A percentile compares a stretch with the other conserved stretches of the same genome.
Conservation (phyloP, 106 monocot genomes). For the Allium cepa region DNA sequence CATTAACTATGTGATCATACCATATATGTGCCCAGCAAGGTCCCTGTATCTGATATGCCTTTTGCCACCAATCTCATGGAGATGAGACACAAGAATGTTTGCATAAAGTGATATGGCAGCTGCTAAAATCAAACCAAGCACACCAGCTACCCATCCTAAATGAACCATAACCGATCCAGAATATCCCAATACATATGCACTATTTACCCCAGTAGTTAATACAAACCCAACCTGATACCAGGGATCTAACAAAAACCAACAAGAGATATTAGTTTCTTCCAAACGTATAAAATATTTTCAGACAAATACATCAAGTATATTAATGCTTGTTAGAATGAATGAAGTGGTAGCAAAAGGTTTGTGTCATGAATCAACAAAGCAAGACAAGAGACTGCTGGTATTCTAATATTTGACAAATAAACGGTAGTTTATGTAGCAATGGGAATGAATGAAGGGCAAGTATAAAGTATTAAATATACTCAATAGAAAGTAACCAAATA, state of each 20-base stretch:
- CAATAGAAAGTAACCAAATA: no score
- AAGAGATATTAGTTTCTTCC: neutral
- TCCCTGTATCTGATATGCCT: conserved; percentile 96
- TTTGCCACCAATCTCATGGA: conserved; percentile 87
- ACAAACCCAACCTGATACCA: conserved; percentile 95
- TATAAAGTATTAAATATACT: no score
- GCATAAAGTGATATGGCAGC: conserved; percentile 90
- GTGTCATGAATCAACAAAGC: neutral
- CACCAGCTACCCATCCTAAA: conserved; percentile 80
- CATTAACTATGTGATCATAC: conserved; percentile 17
- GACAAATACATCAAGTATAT: neutral
- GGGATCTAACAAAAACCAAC: conserved; percentile 50
- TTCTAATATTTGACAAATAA: neutral
- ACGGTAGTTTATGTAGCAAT: neutral
- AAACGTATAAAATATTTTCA: no score
- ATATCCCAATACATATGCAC: conserved; percentile 94
- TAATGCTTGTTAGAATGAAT: neutral
- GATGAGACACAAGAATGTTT: conserved; percentile 71
- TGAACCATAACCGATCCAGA: conserved; percentile 88
- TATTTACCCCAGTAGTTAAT: conserved; percentile 81
- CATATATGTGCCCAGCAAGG: conserved; percentile 93
- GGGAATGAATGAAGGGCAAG: no score
- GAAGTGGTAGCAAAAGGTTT: neutral
- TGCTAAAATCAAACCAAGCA: conserved; percentile 68
- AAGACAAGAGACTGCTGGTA: neutral